Base-by-base conservation (phyloP, 441 rosid species). In the Capsella rubella region DNA sequence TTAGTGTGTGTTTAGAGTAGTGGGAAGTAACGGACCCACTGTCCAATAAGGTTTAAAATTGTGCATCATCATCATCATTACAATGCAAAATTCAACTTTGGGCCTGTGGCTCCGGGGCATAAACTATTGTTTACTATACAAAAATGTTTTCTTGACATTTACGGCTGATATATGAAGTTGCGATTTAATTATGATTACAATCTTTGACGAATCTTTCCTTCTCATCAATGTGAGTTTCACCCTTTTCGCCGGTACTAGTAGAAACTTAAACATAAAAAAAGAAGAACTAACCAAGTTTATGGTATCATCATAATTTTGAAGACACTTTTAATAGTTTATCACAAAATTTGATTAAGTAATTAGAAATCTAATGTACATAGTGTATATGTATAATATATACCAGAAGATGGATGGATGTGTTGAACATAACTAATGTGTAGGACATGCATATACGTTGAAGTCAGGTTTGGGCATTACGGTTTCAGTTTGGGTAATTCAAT, bases 11-110 rank as follows among this genome's bases (percentile, higher is more conserved):
- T 32, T 10, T 13, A 62, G 39, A 15, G 75, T 76, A 64, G 79
- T 76, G 79, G 79, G n/a, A 25, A 40, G 69, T 59, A 59, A 51
- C 25, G 80, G 80, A 58, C 80, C 80, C 76, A 71, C 64, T 21
- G 52, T 66, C 80, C 77, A 77, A 71, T 77, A 71, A 42, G 80
- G 80, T 52, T 71, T 63, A 64, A 63, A 65, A 68, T 21, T 21
- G 25, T 27, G 68, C n/a, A 70, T 58, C 67, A 76, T 64, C 71
- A 69, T 69, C 67, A 77, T 71, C 21, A 50, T 43, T 65, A 65
- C 72, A 77, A 71, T 21, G 25, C 66, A 77, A 67, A 57, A 5
- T 39, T 64, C 66, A 70, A 39, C 45, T 56, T 64, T 64, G 71
- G 71, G 74, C 31, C 55, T 39, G 61, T 76, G 75, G 75, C 75